These are phyloP conservation scores for Fusarium odoratissimum DNA, from an alignment of 2,329 filamentous ascomycete species.

Conservation along the genomic window DNA sequence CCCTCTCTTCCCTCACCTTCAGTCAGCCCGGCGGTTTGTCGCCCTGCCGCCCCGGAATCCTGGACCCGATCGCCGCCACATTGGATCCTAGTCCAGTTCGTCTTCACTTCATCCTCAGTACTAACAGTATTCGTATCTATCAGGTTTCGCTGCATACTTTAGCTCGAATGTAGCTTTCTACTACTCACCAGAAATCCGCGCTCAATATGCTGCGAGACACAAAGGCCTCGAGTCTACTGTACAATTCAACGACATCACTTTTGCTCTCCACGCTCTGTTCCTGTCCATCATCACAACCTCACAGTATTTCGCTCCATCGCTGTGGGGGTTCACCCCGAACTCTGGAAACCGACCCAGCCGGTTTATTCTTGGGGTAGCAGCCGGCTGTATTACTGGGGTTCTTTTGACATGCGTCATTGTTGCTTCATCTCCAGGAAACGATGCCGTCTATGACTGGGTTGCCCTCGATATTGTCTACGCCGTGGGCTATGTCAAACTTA, in stretches of 20 bases:
- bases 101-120: background rate
- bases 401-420: slow-evolving; percentile 62
- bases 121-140: slow-evolving; percentile 27
- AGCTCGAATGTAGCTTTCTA: slow-evolving; percentile 80
- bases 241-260: slow-evolving; percentile 88
- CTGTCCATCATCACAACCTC: slow-evolving; percentile 79
- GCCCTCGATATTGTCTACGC: slow-evolving; percentile 74
- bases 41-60: slow-evolving; percentile 8
- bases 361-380: slow-evolving; percentile 75
- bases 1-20: slow-evolving; percentile 12
- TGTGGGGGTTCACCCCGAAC: slow-evolving; percentile 81
- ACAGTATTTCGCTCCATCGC: slow-evolving; percentile 75
- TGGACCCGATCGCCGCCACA: slow-evolving; percentile 27
- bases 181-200: slow-evolving; percentile 80
- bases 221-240: slow-evolving; percentile 82
- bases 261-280: slow-evolving; percentile 83
- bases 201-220: slow-evolving; percentile 86
- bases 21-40: slow-evolving; percentile 12
- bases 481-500: slow-evolving; percentile 87
- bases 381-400: slow-evolving; percentile 74
- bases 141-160: slow-evolving; percentile 80
- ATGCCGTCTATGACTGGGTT: slow-evolving; percentile 64
- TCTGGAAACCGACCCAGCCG: slow-evolving; percentile 66
- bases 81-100: slow-evolving; percentile 6
- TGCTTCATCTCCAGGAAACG: slow-evolving; percentile 49